These are phyloP conservation scores for Colletotrichum karsti DNA, from an alignment of 2,329 filamentous ascomycete genomes.

Conservation along the genomic window DNA sequence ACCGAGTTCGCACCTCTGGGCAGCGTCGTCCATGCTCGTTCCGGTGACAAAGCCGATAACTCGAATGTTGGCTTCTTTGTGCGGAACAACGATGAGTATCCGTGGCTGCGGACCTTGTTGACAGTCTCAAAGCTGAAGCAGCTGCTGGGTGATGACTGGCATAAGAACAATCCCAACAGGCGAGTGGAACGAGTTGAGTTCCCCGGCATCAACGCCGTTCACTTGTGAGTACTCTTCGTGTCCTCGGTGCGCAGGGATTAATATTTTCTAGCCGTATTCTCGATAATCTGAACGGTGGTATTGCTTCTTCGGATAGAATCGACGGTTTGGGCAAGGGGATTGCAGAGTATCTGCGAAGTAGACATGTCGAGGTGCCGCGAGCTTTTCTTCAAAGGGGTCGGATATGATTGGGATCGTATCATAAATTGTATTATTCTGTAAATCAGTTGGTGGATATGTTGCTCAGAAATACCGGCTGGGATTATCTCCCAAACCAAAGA, in stretches of 20 bases:
- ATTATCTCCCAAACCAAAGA: slow-evolving; percentile 28
- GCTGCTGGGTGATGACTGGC: slow-evolving; percentile 36
- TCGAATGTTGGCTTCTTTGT: slow-evolving; percentile 51
- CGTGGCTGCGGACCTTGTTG: slow-evolving; percentile 47
- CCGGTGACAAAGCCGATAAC: slow-evolving; percentile 48
- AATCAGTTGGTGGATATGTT: rapidly evolving
- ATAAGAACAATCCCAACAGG: slow-evolving; percentile 1
- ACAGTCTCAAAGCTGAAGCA: slow-evolving; percentile 33
- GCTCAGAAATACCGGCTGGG: neutral
- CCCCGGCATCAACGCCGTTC: slow-evolving; percentile 21
- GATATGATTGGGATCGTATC: neutral
- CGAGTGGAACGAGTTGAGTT: slow-evolving; percentile 20
- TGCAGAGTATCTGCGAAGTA: slow-evolving; percentile 45
- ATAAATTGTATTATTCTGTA: neutral
- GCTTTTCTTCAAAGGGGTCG: slow-evolving; percentile 41
- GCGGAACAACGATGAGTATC: slow-evolving; percentile 45
- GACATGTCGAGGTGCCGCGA: slow-evolving; percentile 43
- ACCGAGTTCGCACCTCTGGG: slow-evolving; percentile 34
- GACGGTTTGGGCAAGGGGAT: slow-evolving; percentile 47
- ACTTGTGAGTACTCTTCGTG: slow-evolving; percentile 15
- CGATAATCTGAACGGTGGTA: slow-evolving; percentile 27
- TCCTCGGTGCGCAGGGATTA: rapidly evolving
- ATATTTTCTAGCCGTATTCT: slow-evolving; percentile 9
- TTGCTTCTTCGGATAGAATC: slow-evolving; percentile 27
- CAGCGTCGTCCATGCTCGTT: slow-evolving; percentile 44